Evolutionary conservation across 176 grass and related monocot species (phyloP).

Genomic region (Olyra latifolia): DNA sequence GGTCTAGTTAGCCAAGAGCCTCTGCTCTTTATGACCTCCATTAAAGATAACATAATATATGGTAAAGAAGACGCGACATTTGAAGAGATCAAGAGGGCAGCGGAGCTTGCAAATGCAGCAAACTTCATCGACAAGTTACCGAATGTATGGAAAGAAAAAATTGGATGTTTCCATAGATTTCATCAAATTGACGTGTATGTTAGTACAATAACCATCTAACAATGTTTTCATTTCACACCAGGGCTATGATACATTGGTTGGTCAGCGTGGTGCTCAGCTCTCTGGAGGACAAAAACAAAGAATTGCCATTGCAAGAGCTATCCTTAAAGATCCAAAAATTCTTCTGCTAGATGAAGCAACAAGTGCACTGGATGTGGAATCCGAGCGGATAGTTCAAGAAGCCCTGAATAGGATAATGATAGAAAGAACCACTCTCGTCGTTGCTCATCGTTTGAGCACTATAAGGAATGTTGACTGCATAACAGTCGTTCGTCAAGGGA

Average conservation of each 20-base stretch:
- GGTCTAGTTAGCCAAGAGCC: conserved; percentile 72
- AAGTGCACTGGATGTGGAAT: conserved; percentile 86
- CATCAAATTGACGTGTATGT: background rate
- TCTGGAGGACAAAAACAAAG: conserved; percentile 96
- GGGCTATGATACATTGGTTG: conserved; percentile 90
- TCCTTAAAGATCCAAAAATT: conserved; percentile 82
- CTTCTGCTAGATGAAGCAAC: conserved; percentile 92
- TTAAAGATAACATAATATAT: conserved; percentile 60
- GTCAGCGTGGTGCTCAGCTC: conserved; percentile 72
- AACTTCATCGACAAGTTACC: conserved; percentile 69
- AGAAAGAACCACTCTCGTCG: conserved; percentile 66
- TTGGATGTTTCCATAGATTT: background rate
- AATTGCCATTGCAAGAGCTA: conserved; percentile 88
- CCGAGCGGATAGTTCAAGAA: conserved; percentile 81
- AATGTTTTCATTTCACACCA: conserved; percentile 25
- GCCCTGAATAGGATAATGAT: conserved; percentile 74
- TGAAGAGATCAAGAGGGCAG: conserved; percentile 63
- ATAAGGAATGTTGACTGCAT: conserved; percentile 78
- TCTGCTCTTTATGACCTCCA: conserved; percentile 54
- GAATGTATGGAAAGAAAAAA: conserved; percentile 35
- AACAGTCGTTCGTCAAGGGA: conserved; percentile 63
- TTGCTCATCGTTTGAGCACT: conserved; percentile 84
- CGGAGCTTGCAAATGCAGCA: conserved; percentile 61
- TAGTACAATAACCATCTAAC: background rate
- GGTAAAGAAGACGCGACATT: conserved; percentile 51